Percentiles rank a stretch among this genome's conserved stretches.
These are phyloP conservation scores for Kandelia obovata DNA, from an alignment of 345 rosid species.

Conservation along the genomic window DNA sequence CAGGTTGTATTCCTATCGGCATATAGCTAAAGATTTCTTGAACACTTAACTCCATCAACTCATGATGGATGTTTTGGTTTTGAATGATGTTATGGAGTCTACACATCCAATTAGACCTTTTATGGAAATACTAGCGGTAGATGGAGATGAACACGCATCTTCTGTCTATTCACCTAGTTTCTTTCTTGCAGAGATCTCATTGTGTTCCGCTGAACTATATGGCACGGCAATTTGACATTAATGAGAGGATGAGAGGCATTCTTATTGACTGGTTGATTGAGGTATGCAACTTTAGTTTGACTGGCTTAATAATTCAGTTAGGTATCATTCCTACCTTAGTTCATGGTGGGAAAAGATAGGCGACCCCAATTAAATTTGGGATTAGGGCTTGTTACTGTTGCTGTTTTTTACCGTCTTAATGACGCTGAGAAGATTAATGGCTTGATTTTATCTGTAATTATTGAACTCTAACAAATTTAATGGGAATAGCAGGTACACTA, in stretches of 20 bases:
- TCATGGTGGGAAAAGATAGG: no score
- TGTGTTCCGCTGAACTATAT: conserved; percentile 63
- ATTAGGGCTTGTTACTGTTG: no score
- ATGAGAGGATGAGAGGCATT: conserved; percentile 92
- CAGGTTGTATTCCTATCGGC: background rate
- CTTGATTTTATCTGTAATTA: background rate
- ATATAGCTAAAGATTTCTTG: no score
- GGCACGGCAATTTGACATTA: conserved; percentile 68
- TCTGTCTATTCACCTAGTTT: background rate
- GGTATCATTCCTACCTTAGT: no score
- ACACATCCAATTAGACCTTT: no score
- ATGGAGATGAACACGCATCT: background rate
- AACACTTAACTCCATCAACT: no score
- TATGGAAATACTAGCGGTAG: no score
- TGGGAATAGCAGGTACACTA: conserved; percentile 69
- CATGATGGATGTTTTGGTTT: no score
- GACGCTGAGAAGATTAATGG: background rate
- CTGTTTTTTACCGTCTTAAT: no score
- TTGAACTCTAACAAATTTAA: conserved; percentile 12
- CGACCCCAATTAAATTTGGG: background rate
- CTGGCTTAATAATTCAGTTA: background rate
- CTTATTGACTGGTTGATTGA: conserved; percentile 92
- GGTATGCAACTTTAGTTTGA: conserved; percentile 34
- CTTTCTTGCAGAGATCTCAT: conserved; percentile 43
- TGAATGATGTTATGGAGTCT: no score